Base-by-base conservation (phyloP, 768 basidiomycete species). In the Russula sp. region DNA sequence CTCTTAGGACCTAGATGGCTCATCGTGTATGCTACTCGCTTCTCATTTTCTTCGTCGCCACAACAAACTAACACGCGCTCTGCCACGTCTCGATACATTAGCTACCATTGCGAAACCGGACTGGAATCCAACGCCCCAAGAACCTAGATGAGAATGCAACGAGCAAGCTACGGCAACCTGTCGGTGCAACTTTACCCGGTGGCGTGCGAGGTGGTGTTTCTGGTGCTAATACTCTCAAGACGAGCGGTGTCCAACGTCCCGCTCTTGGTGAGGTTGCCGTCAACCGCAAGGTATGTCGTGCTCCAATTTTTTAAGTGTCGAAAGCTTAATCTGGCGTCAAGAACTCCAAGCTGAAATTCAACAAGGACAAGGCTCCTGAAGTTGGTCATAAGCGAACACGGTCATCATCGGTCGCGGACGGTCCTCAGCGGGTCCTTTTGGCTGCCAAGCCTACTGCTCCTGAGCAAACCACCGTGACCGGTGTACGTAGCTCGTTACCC, bases 261-360 rank as follows among this genome's bases (percentile, higher is more conserved):
- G 91, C 86, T 46, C 81, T 95, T 56, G 84, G 86, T 63, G 92
- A 94, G 76, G 92, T 94, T 65, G 86, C 87, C 61, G 83, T 90
- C 57, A 91, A 90, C 75, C 84, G 85, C 73, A 91, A 88, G 79
- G 89, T 88, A 71, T 73, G 61, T 54, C 22, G 14, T 32, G 54
- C 55, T 38, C n/a, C n/a, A 64, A 66, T 30, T 40, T n/a, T 56
- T 62, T 30, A 28, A 5, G 42, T 58, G 38, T 24, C 58, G 40
- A 34, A 57, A 40, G 24, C 54, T 61, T 53, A 66, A 10, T 61
- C 61, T 26, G 30, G 24, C 34, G 9, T 58, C 48, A 69, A 69
- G 56, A 58, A 63, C 49, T 84, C 81, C 68, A 88, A 87, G 76
- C 26, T 54, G 42, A 65, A 61, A 48, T 30, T 44, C 55, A 84